Base-by-base conservation (phyloP, 768 basidiomycete genomes). In the Pholiota molesta region DNA sequence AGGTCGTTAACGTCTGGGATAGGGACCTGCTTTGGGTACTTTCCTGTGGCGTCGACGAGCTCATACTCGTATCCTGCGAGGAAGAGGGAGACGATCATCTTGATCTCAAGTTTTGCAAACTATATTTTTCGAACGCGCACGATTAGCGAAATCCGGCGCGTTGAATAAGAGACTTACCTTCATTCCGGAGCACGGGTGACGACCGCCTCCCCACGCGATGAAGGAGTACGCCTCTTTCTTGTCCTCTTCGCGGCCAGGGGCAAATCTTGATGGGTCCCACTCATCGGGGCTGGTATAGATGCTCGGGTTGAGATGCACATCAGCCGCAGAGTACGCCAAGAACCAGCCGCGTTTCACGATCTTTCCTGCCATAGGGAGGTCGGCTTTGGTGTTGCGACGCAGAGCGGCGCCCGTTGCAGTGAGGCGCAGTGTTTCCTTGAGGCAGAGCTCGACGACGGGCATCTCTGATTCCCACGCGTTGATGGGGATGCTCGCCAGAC, bases 131-230 rank as follows among this genome's bases (percentile, higher is more conserved):
- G 5, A 11, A 35, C 16, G 14, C 5, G 26, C 35, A 23, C 35
- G n/a, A n/a, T n/a, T 11, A 19, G 33, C 4, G n/a, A 28, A n/a
- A 6, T n/a, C 11, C 1, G 19, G 5, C 33, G 8, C 5, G 31
- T 14, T 13, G 13, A 14, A 10, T 39, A 9, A 37, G 57, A 26
- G 16, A 54, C 49, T 13, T 57, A 55, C 59, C 60, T 71, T 73
- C 73, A 78, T 77, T 13, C 79, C 79, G 19, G 69, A 61, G 54
- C 79, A 80, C 1, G 76, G 75, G 62, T 79, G 78, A 6, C 77
- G 75, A 39, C 78, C 78, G 75, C 65, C 69, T 59, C 66, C 64
- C 65, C 68, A 68, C 2, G 63, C 67, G 2, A 67, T 19, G 49
- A 59, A 68, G 1, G 55, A 57, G 62, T 60, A 67, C 0, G 60